phyloP scores from a whole-genome alignment of 164 flowering plant species.

The Platanus orientalis region DNA sequence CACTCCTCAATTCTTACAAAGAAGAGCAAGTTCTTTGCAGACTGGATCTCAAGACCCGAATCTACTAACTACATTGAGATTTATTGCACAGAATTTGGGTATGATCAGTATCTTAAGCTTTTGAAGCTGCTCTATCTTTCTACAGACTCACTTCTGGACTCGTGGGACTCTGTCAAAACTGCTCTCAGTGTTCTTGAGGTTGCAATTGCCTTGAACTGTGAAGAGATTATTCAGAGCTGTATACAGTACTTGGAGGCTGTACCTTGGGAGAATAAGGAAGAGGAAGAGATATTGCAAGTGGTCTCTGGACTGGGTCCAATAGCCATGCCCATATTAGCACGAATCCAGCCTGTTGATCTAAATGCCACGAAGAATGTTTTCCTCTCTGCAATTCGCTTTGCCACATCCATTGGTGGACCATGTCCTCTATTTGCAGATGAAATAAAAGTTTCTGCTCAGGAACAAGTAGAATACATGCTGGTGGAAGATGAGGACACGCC shows the following conservation, averaged over 20 bases:
- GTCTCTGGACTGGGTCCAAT: constrained; percentile 40
- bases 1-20: constrained; percentile 40
- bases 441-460: constrained; percentile 75
- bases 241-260: constrained; percentile 54
- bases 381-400: constrained; percentile 68
- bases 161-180: constrained; percentile 43
- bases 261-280: constrained; percentile 67
- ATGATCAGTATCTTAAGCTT: constrained; percentile 43
- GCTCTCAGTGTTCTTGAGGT: constrained; percentile 47
- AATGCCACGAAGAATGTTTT: constrained; percentile 58
- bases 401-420: constrained; percentile 45
- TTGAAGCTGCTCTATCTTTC: constrained; percentile 44
- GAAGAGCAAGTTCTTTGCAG: constrained; percentile 50
- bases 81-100: constrained; percentile 37
- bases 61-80: constrained; percentile 32
- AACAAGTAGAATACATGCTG: constrained; percentile 90
- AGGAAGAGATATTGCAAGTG: constrained; percentile 42
- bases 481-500: constrained; percentile 66
- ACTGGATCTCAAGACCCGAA: constrained; percentile 18
- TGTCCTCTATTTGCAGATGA: constrained; percentile 59
- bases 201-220: constrained; percentile 35
- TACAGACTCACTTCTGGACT: constrained; percentile 30
- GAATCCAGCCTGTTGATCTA: constrained; percentile 49
- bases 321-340: constrained; percentile 56
- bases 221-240: constrained; percentile 42